phyloP scores from a whole-genome alignment of 768 basidiomycete genomes.

The Kockovaella imperatae region DNA sequence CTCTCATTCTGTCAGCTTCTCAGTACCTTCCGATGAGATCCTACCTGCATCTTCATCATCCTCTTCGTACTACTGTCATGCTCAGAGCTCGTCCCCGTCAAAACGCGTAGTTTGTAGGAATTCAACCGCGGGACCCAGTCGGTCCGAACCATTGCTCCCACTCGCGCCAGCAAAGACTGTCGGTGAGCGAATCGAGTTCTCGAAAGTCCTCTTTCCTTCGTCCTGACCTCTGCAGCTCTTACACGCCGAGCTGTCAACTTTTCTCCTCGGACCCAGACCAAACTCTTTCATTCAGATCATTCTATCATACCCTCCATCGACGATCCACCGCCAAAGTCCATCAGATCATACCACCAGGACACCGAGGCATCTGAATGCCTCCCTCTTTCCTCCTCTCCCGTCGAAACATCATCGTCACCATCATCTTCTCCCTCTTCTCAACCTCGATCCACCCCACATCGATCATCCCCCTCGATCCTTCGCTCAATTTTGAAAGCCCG shows the following conservation, averaged over 20 bases:
- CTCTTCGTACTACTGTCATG: background rate
- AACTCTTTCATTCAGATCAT: constrained; percentile 26
- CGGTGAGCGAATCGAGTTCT: background rate
- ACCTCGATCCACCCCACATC: constrained; percentile 7
- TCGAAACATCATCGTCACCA: constrained; percentile 6
- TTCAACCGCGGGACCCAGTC: background rate
- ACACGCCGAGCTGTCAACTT: constrained; percentile 22
- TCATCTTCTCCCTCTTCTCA: constrained; percentile 8
- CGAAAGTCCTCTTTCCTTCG: background rate
- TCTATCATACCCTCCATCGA: constrained; percentile 20
- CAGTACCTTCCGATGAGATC: constrained; percentile 1
- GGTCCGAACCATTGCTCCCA: background rate
- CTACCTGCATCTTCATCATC: constrained; percentile 6
- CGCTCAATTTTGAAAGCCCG: constrained; percentile 26
- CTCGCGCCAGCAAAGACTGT: constrained; percentile 2
- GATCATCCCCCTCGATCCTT: constrained; percentile 2
- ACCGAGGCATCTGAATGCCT: constrained; percentile 6
- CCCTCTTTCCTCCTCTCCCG: constrained; percentile 1
- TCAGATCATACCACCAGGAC: constrained; percentile 18
- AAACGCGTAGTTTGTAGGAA: background rate
- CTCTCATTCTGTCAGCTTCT: constrained; percentile 8
- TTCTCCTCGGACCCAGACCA: constrained; percentile 19
- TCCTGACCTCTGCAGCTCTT: constrained; percentile 1
- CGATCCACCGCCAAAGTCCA: constrained; percentile 17
- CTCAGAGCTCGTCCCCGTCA: background rate